Percentiles rank a stretch among this genome's conserved stretches.
phyloP scores from a whole-genome alignment of 176 grass and related monocot genomes.

The Dactylis glomerata region DNA sequence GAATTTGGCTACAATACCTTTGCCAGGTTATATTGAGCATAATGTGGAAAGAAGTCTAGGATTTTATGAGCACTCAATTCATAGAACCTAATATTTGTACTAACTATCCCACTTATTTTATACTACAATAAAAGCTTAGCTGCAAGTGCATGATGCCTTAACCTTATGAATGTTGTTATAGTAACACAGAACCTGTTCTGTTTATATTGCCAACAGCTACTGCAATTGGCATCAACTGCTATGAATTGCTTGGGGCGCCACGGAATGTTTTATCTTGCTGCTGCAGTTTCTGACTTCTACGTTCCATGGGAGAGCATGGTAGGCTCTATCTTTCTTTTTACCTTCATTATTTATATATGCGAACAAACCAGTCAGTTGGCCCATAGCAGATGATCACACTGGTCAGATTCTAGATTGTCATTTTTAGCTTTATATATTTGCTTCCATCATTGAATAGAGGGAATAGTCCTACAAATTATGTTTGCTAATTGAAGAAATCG shows the following conservation, averaged over 20 bases:
- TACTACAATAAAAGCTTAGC: background rate
- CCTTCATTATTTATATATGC: background rate
- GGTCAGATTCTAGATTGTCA: background rate
- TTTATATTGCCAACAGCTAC: constrained; percentile 53
- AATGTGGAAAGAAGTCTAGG: background rate
- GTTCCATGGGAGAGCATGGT: constrained; percentile 98
- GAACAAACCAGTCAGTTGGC: background rate
- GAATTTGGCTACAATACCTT: background rate
- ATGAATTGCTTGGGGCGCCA: constrained; percentile 52
- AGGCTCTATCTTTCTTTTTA: constrained; percentile 14
- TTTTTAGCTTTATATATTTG: background rate
- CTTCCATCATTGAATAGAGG: background rate
- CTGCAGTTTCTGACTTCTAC: constrained; percentile 95
- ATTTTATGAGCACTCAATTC: background rate
- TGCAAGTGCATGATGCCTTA: background rate
- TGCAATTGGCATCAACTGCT: constrained; percentile 61
- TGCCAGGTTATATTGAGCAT: background rate
- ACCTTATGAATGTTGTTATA: constrained; percentile 11
- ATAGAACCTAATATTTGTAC: background rate
- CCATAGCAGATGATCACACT: background rate
- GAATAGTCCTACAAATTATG: background rate
- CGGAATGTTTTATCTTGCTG: constrained; percentile 80
- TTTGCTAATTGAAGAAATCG: background rate
- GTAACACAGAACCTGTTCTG: background rate
- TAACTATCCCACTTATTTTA: background rate